Evolutionary conservation across 371 early-diverging fungal species (phyloP), one percentile per base, ranked within the genome.

Genomic region (Haplosporangium sp.): DNA sequence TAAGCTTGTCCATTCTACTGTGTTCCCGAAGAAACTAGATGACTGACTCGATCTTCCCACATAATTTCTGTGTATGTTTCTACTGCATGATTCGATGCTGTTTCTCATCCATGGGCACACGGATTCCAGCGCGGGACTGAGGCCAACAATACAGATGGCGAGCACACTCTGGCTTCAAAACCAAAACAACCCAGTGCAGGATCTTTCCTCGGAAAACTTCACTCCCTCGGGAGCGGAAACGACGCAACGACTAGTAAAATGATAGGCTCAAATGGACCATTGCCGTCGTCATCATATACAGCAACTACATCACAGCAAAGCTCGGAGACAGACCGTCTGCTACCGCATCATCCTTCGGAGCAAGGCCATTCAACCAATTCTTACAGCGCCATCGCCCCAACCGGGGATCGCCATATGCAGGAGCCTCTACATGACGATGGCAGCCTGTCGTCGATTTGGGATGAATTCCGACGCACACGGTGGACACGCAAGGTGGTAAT

Each of bases 271-370:
- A 29, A 21, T 57, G 64, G 37, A 42, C 50, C 66, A 67, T 55
- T 60, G 20, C 56, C 62, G 51, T 56, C 61, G 8, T 57, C 41
- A 43, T 51, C 38, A 37, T n/a, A 38, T 43, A 58, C 16, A 57
- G 36, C 47, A 42, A n/a, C 51, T 38, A 29, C 60, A 16, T 37
- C 45, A 6, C 29, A 29, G 4, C 29, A 29, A 29, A 10, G 51
- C 9, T 20, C 62, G 37, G 77, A 77, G 20, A 71, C 77, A 7
- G 77, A 71, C 40, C 66, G 64, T 10, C 67, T 77, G 21, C 47
- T 77, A 23, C 63, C 59, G 37, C 64, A 62, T 48, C 55, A 57
- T 52, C 46, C 65, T 40, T 56, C 73, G 52, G 67, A 57, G 38
- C 59, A 63, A 10, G 37, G 29, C 20, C 43, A 18, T 50, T 16